Conservation (phyloP, 306 rosid species). For the Notholithocarpus densiflorus region DNA sequence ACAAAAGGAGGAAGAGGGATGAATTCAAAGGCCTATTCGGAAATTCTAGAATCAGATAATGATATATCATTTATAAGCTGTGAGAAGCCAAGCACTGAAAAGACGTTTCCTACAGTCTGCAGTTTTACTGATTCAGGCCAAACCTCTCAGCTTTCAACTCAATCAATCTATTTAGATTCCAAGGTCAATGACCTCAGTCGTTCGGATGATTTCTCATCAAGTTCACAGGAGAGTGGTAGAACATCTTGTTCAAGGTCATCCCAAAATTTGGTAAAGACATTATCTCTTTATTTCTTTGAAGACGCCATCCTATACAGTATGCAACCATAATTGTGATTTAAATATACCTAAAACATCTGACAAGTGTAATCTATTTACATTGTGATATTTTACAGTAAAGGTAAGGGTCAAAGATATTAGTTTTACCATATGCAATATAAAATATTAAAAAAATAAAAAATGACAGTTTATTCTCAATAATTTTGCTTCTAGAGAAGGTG, state of each 20-base stretch:
- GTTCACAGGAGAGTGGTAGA: conserved; percentile 47
- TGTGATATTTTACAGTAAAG: too few species aligned
- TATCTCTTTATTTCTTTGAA: background rate
- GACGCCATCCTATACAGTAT: background rate
- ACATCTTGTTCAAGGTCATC: conserved; percentile 65
- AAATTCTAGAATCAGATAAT: conserved; percentile 45
- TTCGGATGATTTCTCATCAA: conserved; percentile 36
- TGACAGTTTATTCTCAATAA: too few species aligned
- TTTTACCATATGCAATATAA: too few species aligned
- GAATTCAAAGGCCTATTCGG: conserved; percentile 39
- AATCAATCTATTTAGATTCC: conserved; percentile 38
- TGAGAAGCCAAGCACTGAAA: conserved; percentile 67
- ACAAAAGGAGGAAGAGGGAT: conserved; percentile 31
- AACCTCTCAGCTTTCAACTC: conserved; percentile 54
- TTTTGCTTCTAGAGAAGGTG: too few species aligned
- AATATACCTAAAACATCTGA: too few species aligned
- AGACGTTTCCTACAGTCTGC: conserved; percentile 43
- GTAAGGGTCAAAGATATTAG: too few species aligned
- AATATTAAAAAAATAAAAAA: too few species aligned
- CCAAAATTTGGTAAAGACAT: conserved; percentile 49
- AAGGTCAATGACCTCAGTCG: conserved; percentile 38
- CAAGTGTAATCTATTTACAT: too few species aligned
- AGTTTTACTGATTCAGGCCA: conserved; percentile 46
- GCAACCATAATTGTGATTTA: background rate
- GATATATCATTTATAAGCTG: conserved; percentile 87